These are phyloP conservation scores for Suillus tomentosus DNA, from an alignment of 768 basidiomycete species.

Conservation along the genomic window DNA sequence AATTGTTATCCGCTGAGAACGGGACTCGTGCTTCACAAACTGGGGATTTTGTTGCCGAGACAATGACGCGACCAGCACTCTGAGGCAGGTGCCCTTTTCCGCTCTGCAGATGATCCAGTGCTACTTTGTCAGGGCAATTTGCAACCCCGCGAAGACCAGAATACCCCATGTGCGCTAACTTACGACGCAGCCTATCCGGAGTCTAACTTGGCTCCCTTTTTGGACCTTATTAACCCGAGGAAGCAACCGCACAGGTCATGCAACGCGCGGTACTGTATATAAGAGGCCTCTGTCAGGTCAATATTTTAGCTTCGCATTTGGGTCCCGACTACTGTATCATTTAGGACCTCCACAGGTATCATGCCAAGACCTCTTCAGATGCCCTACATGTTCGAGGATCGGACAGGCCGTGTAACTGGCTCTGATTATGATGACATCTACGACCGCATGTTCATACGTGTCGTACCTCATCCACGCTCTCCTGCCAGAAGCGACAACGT, in stretches of 20 bases:
- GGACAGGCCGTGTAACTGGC: slow-evolving; percentile 52
- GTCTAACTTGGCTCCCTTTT: not conserved
- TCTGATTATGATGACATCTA: slow-evolving; percentile 81
- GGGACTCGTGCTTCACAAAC: not conserved
- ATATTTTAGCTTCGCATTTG: not conserved
- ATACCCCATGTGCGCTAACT: not conserved
- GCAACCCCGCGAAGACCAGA: slow-evolving; percentile 5
- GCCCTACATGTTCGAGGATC: slow-evolving; percentile 68
- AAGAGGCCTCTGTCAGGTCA: not conserved
- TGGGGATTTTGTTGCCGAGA: not conserved
- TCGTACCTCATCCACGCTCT: slow-evolving; percentile 50
- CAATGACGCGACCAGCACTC: not conserved
- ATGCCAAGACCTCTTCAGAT: slow-evolving; percentile 32
- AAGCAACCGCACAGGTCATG: slow-evolving; percentile 11
- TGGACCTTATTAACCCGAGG: not conserved
- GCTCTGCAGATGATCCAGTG: not conserved
- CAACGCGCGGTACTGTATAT: not conserved
- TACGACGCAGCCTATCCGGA: not conserved
- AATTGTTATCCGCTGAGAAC: not conserved
- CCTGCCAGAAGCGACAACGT: slow-evolving; percentile 36
- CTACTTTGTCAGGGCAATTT: not conserved
- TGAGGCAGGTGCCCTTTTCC: slow-evolving; percentile 4
- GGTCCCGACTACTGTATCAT: not conserved
- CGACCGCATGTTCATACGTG: slow-evolving; percentile 71
- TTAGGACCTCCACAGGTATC: slow-evolving; percentile 10